These are phyloP conservation scores for Neltuma alba DNA, from an alignment of 306 rosid species.

Conservation along the genomic window DNA sequence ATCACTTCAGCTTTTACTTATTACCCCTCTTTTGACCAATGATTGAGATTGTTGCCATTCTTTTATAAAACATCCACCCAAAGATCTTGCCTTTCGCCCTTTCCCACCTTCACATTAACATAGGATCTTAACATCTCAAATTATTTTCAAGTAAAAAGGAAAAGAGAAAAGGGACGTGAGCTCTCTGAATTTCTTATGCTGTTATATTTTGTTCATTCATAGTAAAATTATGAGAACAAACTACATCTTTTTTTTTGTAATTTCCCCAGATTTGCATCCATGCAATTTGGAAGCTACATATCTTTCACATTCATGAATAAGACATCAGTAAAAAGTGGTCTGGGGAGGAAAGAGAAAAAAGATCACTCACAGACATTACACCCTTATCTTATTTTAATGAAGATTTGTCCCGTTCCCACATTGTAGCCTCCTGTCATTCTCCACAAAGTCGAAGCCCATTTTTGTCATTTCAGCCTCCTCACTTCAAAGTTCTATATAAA, in stretches of 20 bases:
- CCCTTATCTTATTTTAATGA: background rate
- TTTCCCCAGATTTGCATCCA: background rate
- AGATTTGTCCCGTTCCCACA: slow-evolving; percentile 6
- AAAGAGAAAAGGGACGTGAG: too few species aligned
- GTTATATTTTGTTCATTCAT: too few species aligned
- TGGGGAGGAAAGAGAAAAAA: background rate
- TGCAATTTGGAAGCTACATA: background rate
- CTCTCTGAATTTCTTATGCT: too few species aligned
- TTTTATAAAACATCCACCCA: background rate
- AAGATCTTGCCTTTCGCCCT: background rate
- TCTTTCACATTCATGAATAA: slow-evolving; percentile 20
- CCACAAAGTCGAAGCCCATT: slow-evolving; percentile 36
- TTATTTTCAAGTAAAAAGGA: background rate
- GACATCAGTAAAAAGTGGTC: slow-evolving; percentile 13
- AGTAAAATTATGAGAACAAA: too few species aligned
- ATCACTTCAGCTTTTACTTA: background rate
- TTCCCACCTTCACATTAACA: background rate
- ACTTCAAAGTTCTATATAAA: slow-evolving; percentile 29
- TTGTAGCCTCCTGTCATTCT: slow-evolving; percentile 11
- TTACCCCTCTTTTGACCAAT: background rate
- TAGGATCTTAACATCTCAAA: background rate
- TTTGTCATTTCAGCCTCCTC: slow-evolving; percentile 23
- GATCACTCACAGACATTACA: background rate
- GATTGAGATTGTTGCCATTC: background rate
- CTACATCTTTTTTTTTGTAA: too few species aligned